These are phyloP conservation scores for Kodamaea kakaduensis DNA, from an alignment of 805 yeast genomes.

Conservation along the genomic window DNA sequence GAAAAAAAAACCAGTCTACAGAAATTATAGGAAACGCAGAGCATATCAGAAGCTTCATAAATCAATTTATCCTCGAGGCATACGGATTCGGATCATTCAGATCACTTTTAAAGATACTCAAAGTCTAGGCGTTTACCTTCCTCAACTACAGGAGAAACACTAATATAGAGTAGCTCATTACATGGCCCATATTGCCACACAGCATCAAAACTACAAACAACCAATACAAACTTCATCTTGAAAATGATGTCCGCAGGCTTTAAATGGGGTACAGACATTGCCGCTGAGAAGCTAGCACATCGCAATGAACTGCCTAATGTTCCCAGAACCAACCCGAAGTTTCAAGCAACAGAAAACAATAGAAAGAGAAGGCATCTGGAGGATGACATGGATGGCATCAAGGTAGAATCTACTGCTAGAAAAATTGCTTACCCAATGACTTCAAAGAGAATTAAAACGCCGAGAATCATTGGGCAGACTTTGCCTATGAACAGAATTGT, in stretches of 20 bases:
- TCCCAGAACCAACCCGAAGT: conserved; percentile 13
- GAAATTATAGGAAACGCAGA: no score
- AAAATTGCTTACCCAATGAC: conserved; percentile 6
- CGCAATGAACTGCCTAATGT: conserved; percentile 4
- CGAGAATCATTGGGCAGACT: conserved; percentile 50
- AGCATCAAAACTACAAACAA: no score
- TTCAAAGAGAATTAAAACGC: conserved; percentile 35
- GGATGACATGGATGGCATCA: conserved; percentile 9
- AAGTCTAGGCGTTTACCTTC: no score
- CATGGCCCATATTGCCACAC: no score
- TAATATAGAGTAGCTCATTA: no score
- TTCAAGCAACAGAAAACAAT: conserved; percentile 2
- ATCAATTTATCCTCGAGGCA: no score
- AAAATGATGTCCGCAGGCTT: conserved; percentile 21
- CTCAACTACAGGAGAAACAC: no score
- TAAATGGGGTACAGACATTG: conserved; percentile 21
- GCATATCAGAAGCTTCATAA: no score
- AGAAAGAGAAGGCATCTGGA: conserved; percentile 17
- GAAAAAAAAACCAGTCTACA: no score
- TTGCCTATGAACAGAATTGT: conserved; percentile 62
- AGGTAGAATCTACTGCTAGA: conserved; percentile 7
- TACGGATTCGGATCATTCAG: no score
- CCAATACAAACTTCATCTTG: background rate
- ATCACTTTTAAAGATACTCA: no score
- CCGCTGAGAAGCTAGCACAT: background rate